Percentiles rank a stretch among this genome's conserved stretches.
Evolutionary conservation across 257 asterid species (phyloP).

Genomic region (Nicotiana tomentosiformis): DNA sequence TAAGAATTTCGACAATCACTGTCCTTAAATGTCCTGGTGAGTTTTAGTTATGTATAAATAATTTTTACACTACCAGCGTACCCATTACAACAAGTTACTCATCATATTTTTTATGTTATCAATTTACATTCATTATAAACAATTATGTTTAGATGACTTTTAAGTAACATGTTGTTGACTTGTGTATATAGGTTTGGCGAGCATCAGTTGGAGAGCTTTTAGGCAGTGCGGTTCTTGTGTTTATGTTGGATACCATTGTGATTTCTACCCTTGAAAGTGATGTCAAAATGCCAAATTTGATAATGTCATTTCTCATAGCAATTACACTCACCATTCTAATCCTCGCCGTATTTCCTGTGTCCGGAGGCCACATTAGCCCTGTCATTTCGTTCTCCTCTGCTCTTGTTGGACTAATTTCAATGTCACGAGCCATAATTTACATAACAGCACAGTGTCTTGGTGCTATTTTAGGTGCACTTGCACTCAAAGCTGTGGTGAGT

Average conservation of each 20-base stretch:
- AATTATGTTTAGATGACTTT: too few relatives aligned
- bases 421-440: slow-evolving; percentile 52
- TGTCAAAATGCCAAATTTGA: slow-evolving; percentile 48
- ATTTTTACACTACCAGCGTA: too few relatives aligned
- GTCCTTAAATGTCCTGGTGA: background rate
- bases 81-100: background rate
- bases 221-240: slow-evolving; percentile 62
- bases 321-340: slow-evolving; percentile 49
- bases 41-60: background rate
- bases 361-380: slow-evolving; percentile 87
- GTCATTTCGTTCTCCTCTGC: slow-evolving; percentile 73
- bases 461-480: slow-evolving; percentile 59
- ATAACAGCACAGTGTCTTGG: slow-evolving; percentile 53
- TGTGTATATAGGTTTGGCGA: slow-evolving; percentile 54
- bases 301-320: slow-evolving; percentile 45
- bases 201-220: slow-evolving; percentile 70
- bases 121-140: background rate
- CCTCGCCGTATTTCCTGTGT: slow-evolving; percentile 62
- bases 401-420: slow-evolving; percentile 60
- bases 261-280: slow-evolving; percentile 50
- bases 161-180: background rate
- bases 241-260: slow-evolving; percentile 62
- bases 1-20: too few relatives aligned
- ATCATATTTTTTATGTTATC: too few relatives aligned
- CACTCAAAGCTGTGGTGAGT: slow-evolving; percentile 57